Percentiles rank a stretch among this genome's conserved stretches.
phyloP scores from a whole-genome alignment of 306 rosid species.

The Acacia crassicarpa region DNA sequence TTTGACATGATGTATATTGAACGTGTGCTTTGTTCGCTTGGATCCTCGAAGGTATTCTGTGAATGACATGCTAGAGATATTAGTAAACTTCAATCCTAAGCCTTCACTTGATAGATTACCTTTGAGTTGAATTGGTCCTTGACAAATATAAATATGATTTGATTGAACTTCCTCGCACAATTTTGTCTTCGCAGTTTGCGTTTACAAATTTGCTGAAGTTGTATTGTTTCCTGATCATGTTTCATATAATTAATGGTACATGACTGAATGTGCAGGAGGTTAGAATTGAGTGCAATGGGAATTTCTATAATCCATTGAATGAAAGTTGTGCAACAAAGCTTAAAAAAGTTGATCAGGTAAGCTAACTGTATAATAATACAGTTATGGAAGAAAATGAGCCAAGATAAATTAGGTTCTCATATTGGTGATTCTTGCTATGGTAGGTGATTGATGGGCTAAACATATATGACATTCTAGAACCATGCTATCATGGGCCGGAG shows the following conservation, averaged over 20 bases:
- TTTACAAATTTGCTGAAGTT: constrained; percentile 7
- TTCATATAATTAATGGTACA: constrained; percentile 28
- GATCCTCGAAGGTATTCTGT: not conserved
- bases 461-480: constrained; percentile 85
- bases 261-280: constrained; percentile 57
- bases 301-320: constrained; percentile 44
- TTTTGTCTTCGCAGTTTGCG: not conserved
- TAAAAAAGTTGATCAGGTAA: constrained; percentile 63
- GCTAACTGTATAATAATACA: not conserved
- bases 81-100: not conserved
- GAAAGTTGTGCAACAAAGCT: constrained; percentile 50
- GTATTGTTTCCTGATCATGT: constrained; percentile 20
- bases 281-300: constrained; percentile 55
- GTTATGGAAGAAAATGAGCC: constrained; percentile 10
- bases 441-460: constrained; percentile 66
- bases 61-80: not conserved
- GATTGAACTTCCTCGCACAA: not conserved
- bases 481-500: constrained; percentile 73
- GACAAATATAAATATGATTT: not conserved
- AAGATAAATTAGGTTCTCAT: constrained; percentile 26
- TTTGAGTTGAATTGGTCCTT: not conserved
- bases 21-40: not conserved
- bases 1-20: not conserved
- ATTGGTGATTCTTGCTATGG: constrained; percentile 31
- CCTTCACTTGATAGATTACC: not conserved